Percentiles rank a stretch among this genome's conserved stretches.
phyloP scores from a whole-genome alignment of 768 basidiomycete species.

The Mycena alexandri region DNA sequence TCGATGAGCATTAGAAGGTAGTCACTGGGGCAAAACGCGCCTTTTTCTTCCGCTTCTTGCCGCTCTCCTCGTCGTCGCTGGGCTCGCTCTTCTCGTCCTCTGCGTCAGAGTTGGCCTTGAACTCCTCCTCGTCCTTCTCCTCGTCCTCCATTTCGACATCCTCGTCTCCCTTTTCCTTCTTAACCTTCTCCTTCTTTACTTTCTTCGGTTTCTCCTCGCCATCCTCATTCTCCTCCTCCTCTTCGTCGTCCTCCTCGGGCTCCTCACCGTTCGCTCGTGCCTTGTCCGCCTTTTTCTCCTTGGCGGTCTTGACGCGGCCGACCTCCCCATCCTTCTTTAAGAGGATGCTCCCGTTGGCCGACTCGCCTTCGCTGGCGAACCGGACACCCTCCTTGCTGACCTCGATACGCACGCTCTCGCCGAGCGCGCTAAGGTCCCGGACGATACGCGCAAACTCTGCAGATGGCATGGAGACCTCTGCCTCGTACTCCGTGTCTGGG shows the following conservation, averaged over 20 bases:
- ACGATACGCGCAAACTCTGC: conserved; percentile 93
- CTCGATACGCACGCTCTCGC: conserved; percentile 96
- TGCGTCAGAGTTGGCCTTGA: conserved; percentile 59
- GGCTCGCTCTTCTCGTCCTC: conserved; percentile 59
- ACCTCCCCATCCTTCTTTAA: conserved; percentile 79
- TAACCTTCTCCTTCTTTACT: conserved; percentile 61
- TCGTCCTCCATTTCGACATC: conserved; percentile 68
- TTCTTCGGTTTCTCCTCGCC: conserved; percentile 59
- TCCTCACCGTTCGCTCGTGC: conserved; percentile 41
- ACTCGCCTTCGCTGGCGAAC: conserved; percentile 93
- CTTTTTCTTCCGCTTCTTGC: conserved; percentile 84
- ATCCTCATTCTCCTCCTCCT: conserved; percentile 53
- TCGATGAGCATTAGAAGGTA: conserved; percentile 11
- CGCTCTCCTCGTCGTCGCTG: conserved; percentile 62
- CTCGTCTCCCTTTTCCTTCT: conserved; percentile 58
- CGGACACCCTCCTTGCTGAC: conserved; percentile 96
- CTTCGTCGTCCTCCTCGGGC: conserved; percentile 55
- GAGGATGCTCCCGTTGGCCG: conserved; percentile 90
- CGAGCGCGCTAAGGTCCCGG: conserved; percentile 88
- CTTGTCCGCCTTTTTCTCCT: conserved; percentile 48
- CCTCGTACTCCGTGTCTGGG: conserved; percentile 98
- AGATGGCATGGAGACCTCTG: conserved; percentile 88
- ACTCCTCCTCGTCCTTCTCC: conserved; percentile 62
- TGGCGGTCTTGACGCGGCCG: conserved; percentile 58
- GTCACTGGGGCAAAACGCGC: conserved; percentile 42